Evolutionary conservation across 345 rosid genomes (phyloP), one percentile per base, ranked within the genome.

Genomic region (Trapa bicornis): DNA sequence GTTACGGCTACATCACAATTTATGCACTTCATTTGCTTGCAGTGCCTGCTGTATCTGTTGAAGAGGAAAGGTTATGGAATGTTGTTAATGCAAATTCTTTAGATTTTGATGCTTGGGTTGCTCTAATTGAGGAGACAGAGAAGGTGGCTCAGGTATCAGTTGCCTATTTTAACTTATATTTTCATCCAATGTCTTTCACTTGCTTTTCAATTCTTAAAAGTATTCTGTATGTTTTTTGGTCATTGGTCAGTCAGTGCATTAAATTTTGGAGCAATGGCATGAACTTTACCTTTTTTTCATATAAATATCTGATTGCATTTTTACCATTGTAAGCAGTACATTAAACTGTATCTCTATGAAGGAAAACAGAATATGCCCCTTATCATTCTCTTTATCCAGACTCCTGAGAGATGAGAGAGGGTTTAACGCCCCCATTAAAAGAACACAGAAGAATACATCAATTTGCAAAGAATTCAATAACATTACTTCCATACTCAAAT

Each of bases 11-110:
- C 45, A 12, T 42, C 29, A 60, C 54, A 58, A 43, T 72, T 38
- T 22, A 52, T 63, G 52, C 16, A 33, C 60, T 70, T 32, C 6
- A 38, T 32, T 22, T 13, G 47, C 57, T 15, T 75, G 56, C 67
- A 83, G 84, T 52, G 61, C 81, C 84, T 60, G 75, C 78, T 58
- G 78, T 79, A 75, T 87, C 99, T 60, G 84, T 73, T 0, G 99
- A 91, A 79, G 99, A 94, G 76, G 97, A 89, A 43, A 86, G 91
- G 8, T 65, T 91, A n/a, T 94, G 99, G 99, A 91, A 71, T 77
- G 83, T 86, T 70, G 89, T 91, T 57, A 84, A 72, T 80, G 78
- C 87, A 22, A 87, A 91, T 83, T 85, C 96, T 37, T 74, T 78
- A 48, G 97, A 91, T 70, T 94, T 94, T 76, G 89, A 84, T 76